Evolutionary conservation across 805 yeast genomes (phyloP).

Genomic region (Ogataea siamensis): DNA sequence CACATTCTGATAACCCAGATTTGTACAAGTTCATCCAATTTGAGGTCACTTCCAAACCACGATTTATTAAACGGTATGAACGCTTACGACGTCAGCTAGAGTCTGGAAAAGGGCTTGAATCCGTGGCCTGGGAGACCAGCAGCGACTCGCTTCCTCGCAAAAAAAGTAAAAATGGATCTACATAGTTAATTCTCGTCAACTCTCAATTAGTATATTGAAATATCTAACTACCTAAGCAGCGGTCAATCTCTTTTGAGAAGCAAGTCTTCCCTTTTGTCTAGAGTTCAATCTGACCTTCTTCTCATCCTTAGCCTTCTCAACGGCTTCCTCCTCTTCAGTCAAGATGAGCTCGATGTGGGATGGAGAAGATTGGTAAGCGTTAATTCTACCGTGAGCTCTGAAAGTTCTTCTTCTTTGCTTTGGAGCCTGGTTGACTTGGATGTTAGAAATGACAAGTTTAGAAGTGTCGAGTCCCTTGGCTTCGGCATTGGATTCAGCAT

Average conservation of each 20-base stretch:
- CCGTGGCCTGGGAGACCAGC: conserved; percentile 8
- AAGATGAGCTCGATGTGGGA: conserved; percentile 97
- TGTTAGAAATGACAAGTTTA: conserved; percentile 93
- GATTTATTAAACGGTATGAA: conserved; percentile 16
- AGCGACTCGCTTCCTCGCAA: conserved; percentile 5
- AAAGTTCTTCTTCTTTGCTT: conserved; percentile 99
- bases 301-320: conserved; percentile 74
- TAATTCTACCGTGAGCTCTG: conserved; percentile 99
- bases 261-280: conserved; percentile 91
- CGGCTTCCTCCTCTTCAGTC: conserved; percentile 91
- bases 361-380: conserved; percentile 98
- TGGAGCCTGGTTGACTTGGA: conserved; percentile 99
- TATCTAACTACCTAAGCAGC: conserved; percentile 42
- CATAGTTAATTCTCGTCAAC: conserved; percentile 7
- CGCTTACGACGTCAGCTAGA: conserved; percentile 8
- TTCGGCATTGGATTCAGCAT: conserved; percentile 99
- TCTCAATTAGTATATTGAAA: conserved; percentile 15
- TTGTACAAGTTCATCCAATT: conserved; percentile 26
- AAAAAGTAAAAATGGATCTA: conserved; percentile 7
- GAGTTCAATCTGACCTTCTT: conserved; percentile 68
- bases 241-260: conserved; percentile 83
- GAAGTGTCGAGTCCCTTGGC: conserved; percentile 97
- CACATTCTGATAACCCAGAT: conserved; percentile 24
- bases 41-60: conserved; percentile 15
- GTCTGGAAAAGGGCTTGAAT: conserved; percentile 23